Conservation (phyloP, 2,329 filamentous ascomycete genomes). For the Neobulgaria alba region DNA sequence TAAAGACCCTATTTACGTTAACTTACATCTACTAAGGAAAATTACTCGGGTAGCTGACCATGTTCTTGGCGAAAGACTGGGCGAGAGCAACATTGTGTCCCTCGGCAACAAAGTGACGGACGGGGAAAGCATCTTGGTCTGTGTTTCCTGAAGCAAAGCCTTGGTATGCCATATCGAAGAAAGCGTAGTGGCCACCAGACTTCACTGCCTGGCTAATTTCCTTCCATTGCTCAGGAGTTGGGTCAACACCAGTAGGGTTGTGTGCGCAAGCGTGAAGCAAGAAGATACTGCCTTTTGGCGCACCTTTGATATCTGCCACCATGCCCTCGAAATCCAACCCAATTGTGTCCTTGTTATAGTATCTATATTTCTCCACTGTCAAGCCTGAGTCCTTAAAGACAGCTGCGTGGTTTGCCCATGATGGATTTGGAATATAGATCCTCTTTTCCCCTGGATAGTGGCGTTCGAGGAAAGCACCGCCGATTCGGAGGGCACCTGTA, state of each 20-base stretch:
- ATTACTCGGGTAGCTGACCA: constrained; percentile 47
- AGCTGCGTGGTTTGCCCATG: constrained; percentile 96
- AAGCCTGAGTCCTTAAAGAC: constrained; percentile 92
- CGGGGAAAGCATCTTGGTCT: constrained; percentile 84
- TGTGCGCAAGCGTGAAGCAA: constrained; percentile 95
- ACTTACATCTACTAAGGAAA: constrained; percentile 12
- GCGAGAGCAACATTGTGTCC: constrained; percentile 82
- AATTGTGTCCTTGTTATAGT: constrained; percentile 99
- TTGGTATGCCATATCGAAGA: constrained; percentile 99
- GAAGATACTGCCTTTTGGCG: constrained; percentile 80
- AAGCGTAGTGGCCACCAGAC: constrained; percentile 78
- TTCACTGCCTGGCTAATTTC: constrained; percentile 83
- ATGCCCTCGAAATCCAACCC: constrained; percentile 95
- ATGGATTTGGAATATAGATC: constrained; percentile 92
- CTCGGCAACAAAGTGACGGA: constrained; percentile 87
- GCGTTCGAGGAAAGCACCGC: constrained; percentile 83
- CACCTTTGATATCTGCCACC: constrained; percentile 80
- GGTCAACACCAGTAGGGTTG: constrained; percentile 96
- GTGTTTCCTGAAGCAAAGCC: constrained; percentile 92
- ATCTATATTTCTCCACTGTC: constrained; percentile 88
- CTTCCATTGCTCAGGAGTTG: constrained; percentile 84
- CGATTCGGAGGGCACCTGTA: constrained; percentile 91
- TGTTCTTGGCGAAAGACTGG: constrained; percentile 99
- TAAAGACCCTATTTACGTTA: constrained; percentile 66
- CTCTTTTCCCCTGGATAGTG: constrained; percentile 89